These are phyloP conservation scores for Exophiala bonariae DNA, from an alignment of 2,329 filamentous ascomycete genomes.

Conservation along the genomic window DNA sequence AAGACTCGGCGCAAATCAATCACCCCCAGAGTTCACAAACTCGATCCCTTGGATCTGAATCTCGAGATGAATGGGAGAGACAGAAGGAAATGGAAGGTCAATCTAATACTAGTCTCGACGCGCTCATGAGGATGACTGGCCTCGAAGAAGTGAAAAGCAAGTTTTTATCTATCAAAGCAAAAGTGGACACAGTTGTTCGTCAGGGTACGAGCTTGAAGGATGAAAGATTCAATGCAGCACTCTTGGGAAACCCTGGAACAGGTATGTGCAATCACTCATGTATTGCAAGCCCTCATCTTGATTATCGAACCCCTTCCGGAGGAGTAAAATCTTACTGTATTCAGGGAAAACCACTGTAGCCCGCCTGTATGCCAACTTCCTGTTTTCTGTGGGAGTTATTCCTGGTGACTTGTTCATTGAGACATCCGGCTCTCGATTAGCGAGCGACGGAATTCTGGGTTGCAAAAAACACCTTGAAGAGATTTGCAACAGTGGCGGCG, in stretches of 20 bases:
- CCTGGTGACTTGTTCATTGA: conserved; percentile 63
- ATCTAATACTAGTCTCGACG: conserved; percentile 57
- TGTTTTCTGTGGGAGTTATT: conserved; percentile 62
- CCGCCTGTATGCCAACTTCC: conserved; percentile 66
- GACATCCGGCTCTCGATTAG: conserved; percentile 66
- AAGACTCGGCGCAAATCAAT: background rate
- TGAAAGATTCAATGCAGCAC: conserved; percentile 62
- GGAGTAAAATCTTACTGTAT: conserved; percentile 11
- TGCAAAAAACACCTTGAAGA: conserved; percentile 59
- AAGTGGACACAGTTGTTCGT: conserved; percentile 59
- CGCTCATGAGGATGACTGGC: conserved; percentile 69
- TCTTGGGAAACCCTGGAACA: conserved; percentile 75
- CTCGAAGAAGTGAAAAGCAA: conserved; percentile 67
- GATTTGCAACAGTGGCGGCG: conserved; percentile 61
- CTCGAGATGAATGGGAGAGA: conserved; percentile 60
- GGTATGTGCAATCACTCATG: conserved; percentile 51
- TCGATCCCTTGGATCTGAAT: conserved; percentile 29
- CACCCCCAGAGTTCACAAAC: conserved; percentile 17
- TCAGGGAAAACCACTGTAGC: conserved; percentile 74
- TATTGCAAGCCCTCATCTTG: background rate
- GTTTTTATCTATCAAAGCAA: conserved; percentile 63
- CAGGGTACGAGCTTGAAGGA: conserved; percentile 57
- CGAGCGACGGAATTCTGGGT: conserved; percentile 60
- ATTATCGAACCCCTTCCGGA: conserved; percentile 1
- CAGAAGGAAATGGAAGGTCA: conserved; percentile 58